phyloP scores from a whole-genome alignment of 768 basidiomycete genomes.

The Suillus occidentalis region DNA sequence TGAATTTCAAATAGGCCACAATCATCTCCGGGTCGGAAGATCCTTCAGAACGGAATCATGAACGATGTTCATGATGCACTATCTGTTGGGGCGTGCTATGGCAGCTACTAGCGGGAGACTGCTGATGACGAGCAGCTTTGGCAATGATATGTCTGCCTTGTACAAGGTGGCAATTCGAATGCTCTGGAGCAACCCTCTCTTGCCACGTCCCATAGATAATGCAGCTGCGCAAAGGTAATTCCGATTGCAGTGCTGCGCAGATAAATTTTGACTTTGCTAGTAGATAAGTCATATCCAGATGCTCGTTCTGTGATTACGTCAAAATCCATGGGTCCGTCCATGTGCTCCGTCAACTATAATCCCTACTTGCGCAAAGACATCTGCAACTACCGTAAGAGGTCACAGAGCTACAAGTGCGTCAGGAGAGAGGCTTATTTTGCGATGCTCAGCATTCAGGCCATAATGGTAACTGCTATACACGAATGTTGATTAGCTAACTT shows the following conservation, averaged over 20 bases:
- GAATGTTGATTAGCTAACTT: neutral
- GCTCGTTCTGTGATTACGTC: neutral
- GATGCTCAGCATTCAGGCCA: neutral
- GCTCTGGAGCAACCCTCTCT: neutral
- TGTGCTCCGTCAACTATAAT: neutral
- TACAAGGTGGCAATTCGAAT: neutral
- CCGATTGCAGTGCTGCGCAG: neutral
- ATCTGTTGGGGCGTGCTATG: neutral
- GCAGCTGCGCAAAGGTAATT: neutral
- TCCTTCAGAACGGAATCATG: neutral
- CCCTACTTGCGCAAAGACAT: neutral
- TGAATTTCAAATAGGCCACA: neutral
- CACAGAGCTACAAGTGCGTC: neutral
- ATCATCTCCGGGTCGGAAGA: neutral
- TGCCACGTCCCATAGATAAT: slow-evolving; percentile 1
- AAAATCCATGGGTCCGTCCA: neutral
- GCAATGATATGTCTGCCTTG: neutral
- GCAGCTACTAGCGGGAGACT: neutral
- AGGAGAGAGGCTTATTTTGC: neutral
- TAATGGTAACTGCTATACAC: neutral
- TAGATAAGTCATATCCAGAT: neutral
- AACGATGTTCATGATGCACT: neutral
- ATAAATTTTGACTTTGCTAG: neutral
- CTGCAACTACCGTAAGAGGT: neutral
- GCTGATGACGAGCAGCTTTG: neutral